Percentiles rank a stretch among this genome's conserved stretches.
phyloP scores from a whole-genome alignment of 345 rosid species.

The Eucalyptus pauciflora region DNA sequence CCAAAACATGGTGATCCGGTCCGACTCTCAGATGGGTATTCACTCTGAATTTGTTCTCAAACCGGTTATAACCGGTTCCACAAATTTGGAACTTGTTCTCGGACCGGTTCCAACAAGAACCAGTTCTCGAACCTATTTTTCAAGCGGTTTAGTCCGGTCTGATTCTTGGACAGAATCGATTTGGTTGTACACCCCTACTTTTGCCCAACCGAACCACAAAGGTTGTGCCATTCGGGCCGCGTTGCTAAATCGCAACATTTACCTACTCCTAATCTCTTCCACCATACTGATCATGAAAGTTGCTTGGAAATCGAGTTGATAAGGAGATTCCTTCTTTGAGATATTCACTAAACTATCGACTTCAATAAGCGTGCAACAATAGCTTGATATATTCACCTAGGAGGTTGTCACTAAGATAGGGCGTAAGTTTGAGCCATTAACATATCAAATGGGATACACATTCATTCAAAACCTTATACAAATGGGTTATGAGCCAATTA shows the following conservation, averaged over 20 bases:
- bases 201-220: too few relatives aligned
- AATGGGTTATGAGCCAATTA: background rate
- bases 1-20: too few relatives aligned
- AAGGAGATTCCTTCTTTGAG: background rate
- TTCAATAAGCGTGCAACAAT: background rate
- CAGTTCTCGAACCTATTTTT: fast-evolving
- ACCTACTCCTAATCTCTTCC: background rate
- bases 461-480: background rate
- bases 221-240: too few relatives aligned
- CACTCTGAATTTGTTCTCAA: too few relatives aligned
- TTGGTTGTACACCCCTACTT: too few relatives aligned
- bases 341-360: background rate
- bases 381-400: background rate
- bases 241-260: background rate
- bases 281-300: background rate
- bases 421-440: fast-evolving
- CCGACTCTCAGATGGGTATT: fast-evolving
- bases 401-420: background rate
- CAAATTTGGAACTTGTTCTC: too few relatives aligned
- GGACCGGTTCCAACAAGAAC: fast-evolving
- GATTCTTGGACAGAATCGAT: fast-evolving
- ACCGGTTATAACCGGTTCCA: fast-evolving
- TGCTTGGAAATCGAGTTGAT: fast-evolving
- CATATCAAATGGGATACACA: fast-evolving
- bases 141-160: fast-evolving